Evolutionary conservation across 108 stramenopile genomes (phyloP), one percentile per base, ranked within the genome.

Genomic region (Cyclostephanos invisitatus): DNA sequence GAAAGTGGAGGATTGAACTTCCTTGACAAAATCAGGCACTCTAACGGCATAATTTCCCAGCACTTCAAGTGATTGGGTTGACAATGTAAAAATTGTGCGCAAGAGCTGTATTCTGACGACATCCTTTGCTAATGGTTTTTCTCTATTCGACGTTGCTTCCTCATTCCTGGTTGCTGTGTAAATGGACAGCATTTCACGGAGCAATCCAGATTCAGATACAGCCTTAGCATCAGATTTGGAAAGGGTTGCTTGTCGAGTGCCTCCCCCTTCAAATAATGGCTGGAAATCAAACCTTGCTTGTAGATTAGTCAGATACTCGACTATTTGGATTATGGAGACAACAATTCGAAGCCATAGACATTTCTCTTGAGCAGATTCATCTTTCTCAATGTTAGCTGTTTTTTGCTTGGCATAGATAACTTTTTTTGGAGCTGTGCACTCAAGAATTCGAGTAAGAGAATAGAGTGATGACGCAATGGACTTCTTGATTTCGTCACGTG

Each of bases 231-330:
- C 75, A 24, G 64, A 64, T 44, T 81, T 65, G 24, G 62, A 76
- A 2, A 81, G 54, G 4, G 72, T 53, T 46, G 27, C 18, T 27
- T 46, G 68, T 40, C 60, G 67, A 44, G 63, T 72, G n/a, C 67
- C 68, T 21, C 59, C 51, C 37, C 72, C 78, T 32, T 80, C 78
- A 53, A 80, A 80, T 12, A 80, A 55, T 5, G 68, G 55, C 57
- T 73, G 72, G 59, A 73, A 80, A 56, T 80, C 78, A 47, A 80
- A 73, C 20, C 78, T 42, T 17, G 72, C 78, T 59, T 71, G 62
- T 32, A 80, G 63, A 64, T 80, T 80, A 11, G 62, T 73, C 62
- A 80, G 42, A 59, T 58, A 80, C 49, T 80, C 78, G 24, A 80
- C 49, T 44, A 80, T 80, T 58, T 72, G 78, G 47, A 80, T 73